Evolutionary conservation across 78 protist genomes (phyloP).

Genomic region (Protostelium mycophagum): DNA sequence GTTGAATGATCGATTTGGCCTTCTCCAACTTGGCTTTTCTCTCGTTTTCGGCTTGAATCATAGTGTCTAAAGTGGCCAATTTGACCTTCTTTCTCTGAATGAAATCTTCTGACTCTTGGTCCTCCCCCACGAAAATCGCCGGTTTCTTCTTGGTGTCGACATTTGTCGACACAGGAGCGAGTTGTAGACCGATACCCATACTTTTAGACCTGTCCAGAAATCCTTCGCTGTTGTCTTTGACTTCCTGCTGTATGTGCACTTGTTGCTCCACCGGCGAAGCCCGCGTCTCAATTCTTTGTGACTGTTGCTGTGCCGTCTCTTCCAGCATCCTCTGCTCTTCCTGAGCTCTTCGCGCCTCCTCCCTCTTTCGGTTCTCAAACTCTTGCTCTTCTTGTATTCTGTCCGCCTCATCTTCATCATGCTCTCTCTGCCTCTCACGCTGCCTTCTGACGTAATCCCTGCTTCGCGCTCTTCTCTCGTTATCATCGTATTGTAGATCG

Average conservation of each 20-base stretch:
- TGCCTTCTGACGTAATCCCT: not conserved
- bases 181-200: not conserved
- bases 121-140: not conserved
- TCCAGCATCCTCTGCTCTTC: not conserved
- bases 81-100: not conserved
- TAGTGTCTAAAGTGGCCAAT: not conserved
- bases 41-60: not conserved
- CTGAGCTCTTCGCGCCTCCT: not conserved
- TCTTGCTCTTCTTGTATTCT: not conserved
- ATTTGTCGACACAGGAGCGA: not conserved
- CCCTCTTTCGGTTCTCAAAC: not conserved
- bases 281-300: not conserved
- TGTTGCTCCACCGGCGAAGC: not conserved
- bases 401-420: not conserved
- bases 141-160: not conserved
- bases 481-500: not conserved
- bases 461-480: not conserved
- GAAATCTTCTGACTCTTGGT: not conserved
- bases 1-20: not conserved
- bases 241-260: not conserved
- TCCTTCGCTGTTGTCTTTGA: not conserved
- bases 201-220: not conserved
- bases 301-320: not conserved
- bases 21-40: conserved; percentile 8
- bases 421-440: not conserved